A percentile compares a stretch with the other conserved stretches of the same genome.
Conservation (phyloP, 768 basidiomycete genomes). For the Termitomyces sp. region DNA sequence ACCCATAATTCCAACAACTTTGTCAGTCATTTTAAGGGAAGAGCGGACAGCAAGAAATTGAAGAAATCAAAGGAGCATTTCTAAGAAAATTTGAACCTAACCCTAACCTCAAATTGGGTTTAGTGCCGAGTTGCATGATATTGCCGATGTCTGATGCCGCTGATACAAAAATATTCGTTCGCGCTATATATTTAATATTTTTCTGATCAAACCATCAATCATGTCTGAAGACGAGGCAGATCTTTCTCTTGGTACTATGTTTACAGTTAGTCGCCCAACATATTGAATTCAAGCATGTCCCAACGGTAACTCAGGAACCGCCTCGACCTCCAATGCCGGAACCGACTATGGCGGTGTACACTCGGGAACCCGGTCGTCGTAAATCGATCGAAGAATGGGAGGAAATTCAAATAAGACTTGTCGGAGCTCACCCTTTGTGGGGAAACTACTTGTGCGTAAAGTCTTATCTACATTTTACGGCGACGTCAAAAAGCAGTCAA, state of each 20-base stretch:
- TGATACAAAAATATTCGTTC: too few relatives aligned
- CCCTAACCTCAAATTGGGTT: neutral
- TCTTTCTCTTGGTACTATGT: conserved; percentile 26
- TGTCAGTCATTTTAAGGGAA: conserved; percentile 31
- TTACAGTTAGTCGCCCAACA: conserved; percentile 36
- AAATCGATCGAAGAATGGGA: conserved; percentile 24
- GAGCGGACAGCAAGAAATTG: neutral
- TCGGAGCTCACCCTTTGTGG: conserved; percentile 80
- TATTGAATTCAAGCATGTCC: conserved; percentile 1
- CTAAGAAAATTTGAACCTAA: neutral
- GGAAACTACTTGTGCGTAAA: conserved; percentile 64
- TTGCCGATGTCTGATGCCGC: too few relatives aligned
- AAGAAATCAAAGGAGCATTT: too few relatives aligned
- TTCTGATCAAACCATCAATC: conserved; percentile 4
- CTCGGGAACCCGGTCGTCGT: conserved; percentile 27
- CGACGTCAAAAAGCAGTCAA: neutral
- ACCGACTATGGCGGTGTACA: conserved; percentile 48
- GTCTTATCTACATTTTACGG: neutral
- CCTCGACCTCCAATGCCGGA: conserved; percentile 63
- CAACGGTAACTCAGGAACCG: conserved; percentile 42
- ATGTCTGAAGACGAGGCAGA: conserved; percentile 14
- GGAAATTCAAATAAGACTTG: conserved; percentile 57
- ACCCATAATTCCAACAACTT: conserved; percentile 49
- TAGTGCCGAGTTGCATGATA: neutral
- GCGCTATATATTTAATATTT: too few relatives aligned